Conservation (phyloP, 345 rosid species). For the Eucalyptus guilfoylei region DNA sequence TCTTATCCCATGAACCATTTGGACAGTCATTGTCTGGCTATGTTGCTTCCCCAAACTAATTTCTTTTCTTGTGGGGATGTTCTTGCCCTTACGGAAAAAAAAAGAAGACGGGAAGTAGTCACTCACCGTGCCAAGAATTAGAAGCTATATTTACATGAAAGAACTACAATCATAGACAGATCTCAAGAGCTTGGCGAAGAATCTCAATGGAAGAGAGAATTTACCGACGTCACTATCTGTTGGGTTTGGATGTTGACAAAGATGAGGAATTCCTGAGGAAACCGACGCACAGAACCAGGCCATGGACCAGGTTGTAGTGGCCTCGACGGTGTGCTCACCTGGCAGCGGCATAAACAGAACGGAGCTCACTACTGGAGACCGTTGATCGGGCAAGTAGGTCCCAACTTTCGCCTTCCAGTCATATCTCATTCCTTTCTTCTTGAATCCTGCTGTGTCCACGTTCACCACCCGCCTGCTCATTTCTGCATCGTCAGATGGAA, state of each 20-base stretch:
- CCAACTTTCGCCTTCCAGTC: slow-evolving; percentile 23
- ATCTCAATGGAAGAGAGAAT: background rate
- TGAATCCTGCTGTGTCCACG: slow-evolving; percentile 4
- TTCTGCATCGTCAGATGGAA: background rate
- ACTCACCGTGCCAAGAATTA: background rate
- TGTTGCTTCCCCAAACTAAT: slow-evolving; percentile 5
- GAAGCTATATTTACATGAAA: background rate
- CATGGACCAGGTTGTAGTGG: slow-evolving; percentile 24
- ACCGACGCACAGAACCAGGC: slow-evolving; percentile 39
- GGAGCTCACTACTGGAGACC: slow-evolving; percentile 20
- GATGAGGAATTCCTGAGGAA: slow-evolving; percentile 36
- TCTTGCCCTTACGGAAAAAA: slow-evolving; percentile 1
- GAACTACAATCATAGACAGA: background rate
- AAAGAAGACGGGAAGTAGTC: background rate
- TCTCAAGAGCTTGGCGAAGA: background rate
- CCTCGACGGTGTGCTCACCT: slow-evolving; percentile 4
- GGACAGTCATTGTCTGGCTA: background rate
- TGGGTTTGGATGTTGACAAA: slow-evolving; percentile 47
- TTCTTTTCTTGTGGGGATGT: slow-evolving; percentile 2
- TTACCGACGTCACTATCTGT: slow-evolving; percentile 12
- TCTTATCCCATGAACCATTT: slow-evolving; percentile 21
- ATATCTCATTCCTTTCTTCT: slow-evolving; percentile 16
- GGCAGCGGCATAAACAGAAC: slow-evolving; percentile 14
- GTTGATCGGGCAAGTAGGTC: slow-evolving; percentile 13
- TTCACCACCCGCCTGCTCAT: slow-evolving; percentile 28